Conservation (phyloP, 768 basidiomycete genomes). For the Tulasnella sp. region DNA sequence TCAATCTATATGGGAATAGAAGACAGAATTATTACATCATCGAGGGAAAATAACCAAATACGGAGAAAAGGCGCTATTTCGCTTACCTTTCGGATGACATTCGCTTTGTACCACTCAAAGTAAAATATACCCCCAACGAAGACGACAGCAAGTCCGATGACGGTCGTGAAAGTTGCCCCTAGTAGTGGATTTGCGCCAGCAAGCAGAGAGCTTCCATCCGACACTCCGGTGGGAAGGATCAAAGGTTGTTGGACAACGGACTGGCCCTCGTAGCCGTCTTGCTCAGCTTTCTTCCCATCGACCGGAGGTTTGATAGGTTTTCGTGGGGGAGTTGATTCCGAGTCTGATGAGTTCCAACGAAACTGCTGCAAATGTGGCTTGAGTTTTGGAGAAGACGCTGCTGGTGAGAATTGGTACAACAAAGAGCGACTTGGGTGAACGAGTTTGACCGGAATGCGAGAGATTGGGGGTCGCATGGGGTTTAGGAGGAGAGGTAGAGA, state of each 20-base stretch:
- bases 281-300: not conserved
- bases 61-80: not conserved
- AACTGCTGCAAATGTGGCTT: not conserved
- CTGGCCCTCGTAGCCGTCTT: not conserved
- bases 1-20: constrained; percentile 55
- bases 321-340: not conserved
- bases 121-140: constrained; percentile 71
- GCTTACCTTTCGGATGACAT: constrained; percentile 71
- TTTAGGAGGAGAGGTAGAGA: not conserved
- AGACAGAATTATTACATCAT: not conserved
- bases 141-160: constrained; percentile 35
- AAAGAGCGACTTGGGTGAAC: not conserved
- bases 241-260: constrained; percentile 6
- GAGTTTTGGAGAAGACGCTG: not conserved
- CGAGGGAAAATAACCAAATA: not conserved
- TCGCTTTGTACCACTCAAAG: constrained; percentile 74
- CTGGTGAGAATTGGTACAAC: not conserved
- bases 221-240: constrained; percentile 12
- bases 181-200: not conserved
- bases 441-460: not conserved
- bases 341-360: not conserved
- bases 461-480: not conserved
- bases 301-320: not conserved
- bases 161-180: not conserved
- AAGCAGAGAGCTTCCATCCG: not conserved